Conservation (phyloP, 31 red algal genomes). For the Odonthalia washingtoniensis region DNA sequence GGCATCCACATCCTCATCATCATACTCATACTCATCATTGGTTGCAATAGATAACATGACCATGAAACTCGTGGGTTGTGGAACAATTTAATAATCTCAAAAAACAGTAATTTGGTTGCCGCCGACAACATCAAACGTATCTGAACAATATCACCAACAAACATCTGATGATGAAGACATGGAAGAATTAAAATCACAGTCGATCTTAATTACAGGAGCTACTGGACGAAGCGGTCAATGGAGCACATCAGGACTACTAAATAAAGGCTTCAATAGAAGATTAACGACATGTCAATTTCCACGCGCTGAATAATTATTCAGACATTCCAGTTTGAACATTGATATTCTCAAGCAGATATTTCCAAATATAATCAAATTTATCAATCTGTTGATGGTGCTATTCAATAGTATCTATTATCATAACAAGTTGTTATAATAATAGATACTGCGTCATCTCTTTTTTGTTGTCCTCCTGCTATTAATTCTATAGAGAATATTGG, state of each 20-base stretch:
- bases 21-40: too few species aligned
- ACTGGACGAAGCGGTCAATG: constrained; percentile 78
- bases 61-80: constrained; percentile 71
- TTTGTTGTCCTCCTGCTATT: constrained; percentile 57
- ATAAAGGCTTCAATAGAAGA: constrained; percentile 74
- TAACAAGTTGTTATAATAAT: constrained; percentile 62
- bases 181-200: constrained; percentile 56
- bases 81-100: constrained; percentile 76
- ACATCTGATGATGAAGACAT: background rate
- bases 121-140: background rate
- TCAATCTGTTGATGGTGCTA: constrained; percentile 64
- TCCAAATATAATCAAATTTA: constrained; percentile 28
- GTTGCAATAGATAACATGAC: constrained; percentile 75
- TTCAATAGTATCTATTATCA: too few species aligned
- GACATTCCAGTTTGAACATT: constrained; percentile 74
- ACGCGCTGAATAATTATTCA: constrained; percentile 69
- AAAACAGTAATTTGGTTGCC: constrained; percentile 3
- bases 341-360: constrained; percentile 64
- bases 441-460: constrained; percentile 37
- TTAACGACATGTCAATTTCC: constrained; percentile 53
- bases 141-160: background rate
- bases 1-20: too few species aligned
- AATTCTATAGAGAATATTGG: constrained; percentile 61
- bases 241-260: constrained; percentile 74
- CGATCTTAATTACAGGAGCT: constrained; percentile 72